A percentile compares a stretch with the other conserved stretches of the same genome.
These are phyloP conservation scores for Aethionema arabicum DNA, from an alignment of 345 rosid genomes.

Conservation along the genomic window DNA sequence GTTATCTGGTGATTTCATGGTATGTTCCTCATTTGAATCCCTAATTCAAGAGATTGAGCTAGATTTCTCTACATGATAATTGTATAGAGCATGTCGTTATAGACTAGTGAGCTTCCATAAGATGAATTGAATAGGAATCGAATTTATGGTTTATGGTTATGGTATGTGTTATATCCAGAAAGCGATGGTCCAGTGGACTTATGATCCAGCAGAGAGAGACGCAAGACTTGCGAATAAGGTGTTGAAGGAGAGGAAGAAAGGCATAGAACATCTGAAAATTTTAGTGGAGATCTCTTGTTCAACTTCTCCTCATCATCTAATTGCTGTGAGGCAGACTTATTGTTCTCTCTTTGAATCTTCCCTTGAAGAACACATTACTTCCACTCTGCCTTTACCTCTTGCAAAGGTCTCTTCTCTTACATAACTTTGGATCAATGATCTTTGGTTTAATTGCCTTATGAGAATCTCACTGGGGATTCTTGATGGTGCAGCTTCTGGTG, in stretches of 20 bases:
- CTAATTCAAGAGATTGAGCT: neutral
- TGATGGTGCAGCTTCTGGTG: constrained; percentile 54
- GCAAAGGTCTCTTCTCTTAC: constrained; percentile 54
- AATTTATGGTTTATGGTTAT: no score
- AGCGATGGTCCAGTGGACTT: constrained; percentile 68
- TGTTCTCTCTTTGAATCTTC: constrained; percentile 63
- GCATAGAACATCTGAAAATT: constrained; percentile 48
- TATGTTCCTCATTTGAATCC: constrained; percentile 23
- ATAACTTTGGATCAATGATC: neutral
- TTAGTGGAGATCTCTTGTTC: constrained; percentile 82
- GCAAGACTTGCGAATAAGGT: constrained; percentile 67
- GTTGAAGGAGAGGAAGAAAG: constrained; percentile 44
- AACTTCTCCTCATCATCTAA: constrained; percentile 67
- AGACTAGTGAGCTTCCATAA: no score
- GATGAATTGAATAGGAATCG: no score
- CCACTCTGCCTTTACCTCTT: constrained; percentile 45
- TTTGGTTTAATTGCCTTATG: neutral
- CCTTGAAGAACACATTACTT: constrained; percentile 72
- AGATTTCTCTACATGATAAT: neutral
- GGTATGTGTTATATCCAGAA: constrained; percentile 42
- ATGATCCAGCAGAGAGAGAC: constrained; percentile 83
- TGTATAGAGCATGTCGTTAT: no score
- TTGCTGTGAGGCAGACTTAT: constrained; percentile 71
- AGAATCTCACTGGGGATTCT: neutral
- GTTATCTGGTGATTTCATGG: constrained; percentile 79